Evolutionary conservation across 495 filamentous ascomycete genomes (phyloP).

Genomic region (Chaetomidium leptoderma): DNA sequence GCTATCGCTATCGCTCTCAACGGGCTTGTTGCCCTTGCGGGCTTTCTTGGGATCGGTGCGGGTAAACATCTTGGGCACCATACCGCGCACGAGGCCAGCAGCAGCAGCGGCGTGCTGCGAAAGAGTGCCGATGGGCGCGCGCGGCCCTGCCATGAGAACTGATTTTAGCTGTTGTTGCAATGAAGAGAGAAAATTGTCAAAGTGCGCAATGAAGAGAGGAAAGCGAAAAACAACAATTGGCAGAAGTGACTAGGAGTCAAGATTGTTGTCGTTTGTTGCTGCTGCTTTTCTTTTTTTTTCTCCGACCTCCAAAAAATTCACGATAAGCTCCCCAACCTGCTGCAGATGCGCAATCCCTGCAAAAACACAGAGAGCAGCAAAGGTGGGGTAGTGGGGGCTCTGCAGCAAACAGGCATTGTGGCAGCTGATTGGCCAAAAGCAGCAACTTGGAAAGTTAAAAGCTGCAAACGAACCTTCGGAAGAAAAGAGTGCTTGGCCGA

Average conservation of each 20-base stretch:
- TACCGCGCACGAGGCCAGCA: slow-evolving; percentile 27
- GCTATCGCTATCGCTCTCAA: slow-evolving; percentile 25
- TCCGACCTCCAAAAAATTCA: slow-evolving; percentile 11
- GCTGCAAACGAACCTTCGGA: not conserved
- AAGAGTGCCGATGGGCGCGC: slow-evolving; percentile 32
- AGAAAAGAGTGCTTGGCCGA: not conserved
- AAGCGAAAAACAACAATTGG: not conserved
- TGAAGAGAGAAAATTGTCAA: not conserved
- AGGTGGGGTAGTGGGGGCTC: slow-evolving; percentile 8
- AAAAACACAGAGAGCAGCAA: not conserved
- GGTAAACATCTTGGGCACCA: slow-evolving; percentile 19
- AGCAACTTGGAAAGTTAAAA: not conserved
- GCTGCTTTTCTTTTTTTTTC: not conserved
- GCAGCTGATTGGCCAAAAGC: slow-evolving; percentile 3
- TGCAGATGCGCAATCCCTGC: not conserved
- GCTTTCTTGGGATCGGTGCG: slow-evolving; percentile 18
- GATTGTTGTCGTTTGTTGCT: slow-evolving; percentile 1
- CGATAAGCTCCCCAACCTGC: slow-evolving; percentile 12
- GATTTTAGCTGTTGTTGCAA: slow-evolving; percentile 12
- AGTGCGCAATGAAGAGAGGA: not conserved
- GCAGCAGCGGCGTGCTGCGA: slow-evolving; percentile 29
- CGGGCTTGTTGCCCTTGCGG: slow-evolving; percentile 26
- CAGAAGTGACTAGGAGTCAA: not conserved
- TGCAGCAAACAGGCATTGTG: not conserved
- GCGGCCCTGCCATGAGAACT: slow-evolving; percentile 32